A percentile compares a stretch with the other conserved stretches of the same genome.
Conservation (phyloP, 2,329 filamentous ascomycete species). For the Cladorrhinum sp. region DNA sequence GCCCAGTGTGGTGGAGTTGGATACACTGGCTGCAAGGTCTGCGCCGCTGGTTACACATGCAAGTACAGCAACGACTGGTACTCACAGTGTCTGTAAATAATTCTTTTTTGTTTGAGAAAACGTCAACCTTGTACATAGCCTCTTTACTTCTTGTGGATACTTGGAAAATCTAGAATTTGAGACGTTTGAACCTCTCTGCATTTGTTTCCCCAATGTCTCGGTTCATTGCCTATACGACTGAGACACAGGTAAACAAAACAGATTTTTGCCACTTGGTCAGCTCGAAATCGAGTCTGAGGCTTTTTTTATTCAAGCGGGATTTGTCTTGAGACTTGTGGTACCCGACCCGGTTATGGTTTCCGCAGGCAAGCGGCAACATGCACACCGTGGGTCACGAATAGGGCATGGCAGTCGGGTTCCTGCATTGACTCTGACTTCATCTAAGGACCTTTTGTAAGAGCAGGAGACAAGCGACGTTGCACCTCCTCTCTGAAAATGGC, state of each 20-base stretch:
- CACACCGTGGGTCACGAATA: background rate
- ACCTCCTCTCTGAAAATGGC: background rate
- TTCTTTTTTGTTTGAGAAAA: background rate
- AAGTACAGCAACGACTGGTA: constrained; percentile 29
- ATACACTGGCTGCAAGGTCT: constrained; percentile 29
- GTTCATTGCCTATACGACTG: background rate
- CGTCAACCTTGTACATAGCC: constrained; percentile 14
- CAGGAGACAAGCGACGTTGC: background rate
- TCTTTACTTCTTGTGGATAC: constrained; percentile 25
- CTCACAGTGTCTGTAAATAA: constrained; percentile 25
- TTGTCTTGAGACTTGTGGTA: background rate
- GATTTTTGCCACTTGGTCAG: background rate
- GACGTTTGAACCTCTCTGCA: background rate
- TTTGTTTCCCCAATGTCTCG: background rate
- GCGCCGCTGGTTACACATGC: constrained; percentile 28
- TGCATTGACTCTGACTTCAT: background rate
- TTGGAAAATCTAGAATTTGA: constrained; percentile 11
- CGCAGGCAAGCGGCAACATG: background rate
- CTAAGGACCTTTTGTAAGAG: background rate
- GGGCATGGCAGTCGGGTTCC: background rate
- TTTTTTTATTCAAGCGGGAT: background rate
- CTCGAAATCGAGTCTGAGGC: background rate
- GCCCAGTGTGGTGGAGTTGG: constrained; percentile 29
- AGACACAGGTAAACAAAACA: background rate
- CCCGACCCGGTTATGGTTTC: background rate